Base-by-base conservation (phyloP, 2,329 filamentous ascomycete genomes). In the Canariomyces notabilis region DNA sequence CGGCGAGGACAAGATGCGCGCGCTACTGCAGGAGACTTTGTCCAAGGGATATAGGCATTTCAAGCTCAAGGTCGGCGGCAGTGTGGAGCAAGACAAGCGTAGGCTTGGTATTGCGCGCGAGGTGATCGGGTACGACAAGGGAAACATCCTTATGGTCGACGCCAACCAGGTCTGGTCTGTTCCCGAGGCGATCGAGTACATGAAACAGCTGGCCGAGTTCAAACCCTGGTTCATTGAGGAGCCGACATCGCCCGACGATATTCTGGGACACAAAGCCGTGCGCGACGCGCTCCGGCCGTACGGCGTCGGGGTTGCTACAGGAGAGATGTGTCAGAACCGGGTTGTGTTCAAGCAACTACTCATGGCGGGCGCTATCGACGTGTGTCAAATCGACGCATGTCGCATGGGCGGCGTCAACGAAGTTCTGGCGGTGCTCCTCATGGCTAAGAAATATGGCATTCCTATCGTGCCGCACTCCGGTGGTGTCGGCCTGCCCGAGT, bases 191-290 rank as follows among this genome's bases (percentile, higher is more conserved):
- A 89, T 95, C 58, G 79, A 78, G 52, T 89, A 91, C 73, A 94
- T 95, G 88, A 77, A 83, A 61, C 68, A 88, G 61, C 80, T 95
- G 37, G 79, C 79, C 46, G 82, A 89, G 58, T 95, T 89, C 72
- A 85, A 86, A 73, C 86, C 86, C 21, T 93, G 88, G 86, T 95
- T 95, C 71, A 95, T 95, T 62, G 89, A 95, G 71, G 89, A 95
- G 75, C 89, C 89, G 2, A 95, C 89, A 12, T 88, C 83, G 18
- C 89, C 89, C 11, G 89, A 95, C 61, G 89, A 95, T 64, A 82
- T 95, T 48, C 81, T 93, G 45, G 89, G 89, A 48, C 89, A 95
- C 76, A 87, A 86, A 62, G 84, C 87, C 3, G 82, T 95, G 59
- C 82, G 87, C 42, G 84, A 91, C 51, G 89, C 89, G 4, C 80